Base-by-base conservation (phyloP, 305 asterid species). In the Solanum aculeatissimum region DNA sequence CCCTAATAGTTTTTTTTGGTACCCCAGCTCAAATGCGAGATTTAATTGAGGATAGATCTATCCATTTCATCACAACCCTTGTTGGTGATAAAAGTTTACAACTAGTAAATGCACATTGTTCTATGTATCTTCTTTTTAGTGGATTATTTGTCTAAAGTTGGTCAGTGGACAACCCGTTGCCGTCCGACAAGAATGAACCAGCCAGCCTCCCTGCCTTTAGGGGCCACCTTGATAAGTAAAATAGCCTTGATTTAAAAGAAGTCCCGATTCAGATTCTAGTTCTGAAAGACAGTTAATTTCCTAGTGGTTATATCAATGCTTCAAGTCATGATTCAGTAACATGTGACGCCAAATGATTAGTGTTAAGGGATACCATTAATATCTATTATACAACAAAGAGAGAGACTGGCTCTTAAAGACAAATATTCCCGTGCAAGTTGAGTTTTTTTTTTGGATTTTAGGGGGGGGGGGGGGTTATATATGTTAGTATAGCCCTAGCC, bases 201-300 rank as follows among this genome's bases (percentile, higher is more conserved):
- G 86, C 88, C 85, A 81, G 82, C 89, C 86, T 86, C 87, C 88
- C 86, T 14, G 82, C 89, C 84, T 80, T 75, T 86, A 83, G 89
- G 88, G 85, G 86, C 85, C 80, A 80, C 65, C 84, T 88, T 86
- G 43, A 60, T 79, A 9, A 43, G 47, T 43, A 43, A 43, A 75
- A 15, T 86, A 71, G 75, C 84, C 81, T 84, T 84, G 58, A 60
- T 57, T 57, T 77, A 55, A 47, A 47, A 15, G 12, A 47, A 75
- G 82, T 81, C 79, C 75, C 65, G 84, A 83, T 77, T 84, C 75
- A 53, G 85, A 81, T 84, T 35, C 84, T 63, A 49, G 53, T 68
- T 75, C 49, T 71, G 21, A 7, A 66, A 29, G 70, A 15, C 66
- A 40, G 45, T 60, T 23, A 72, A 32, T 78, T 63, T 54, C 51